Evolutionary conservation across 2,329 filamentous ascomycete genomes (phyloP), one percentile per base, ranked within the genome.

Genomic region (Botryotinia calthae): DNA sequence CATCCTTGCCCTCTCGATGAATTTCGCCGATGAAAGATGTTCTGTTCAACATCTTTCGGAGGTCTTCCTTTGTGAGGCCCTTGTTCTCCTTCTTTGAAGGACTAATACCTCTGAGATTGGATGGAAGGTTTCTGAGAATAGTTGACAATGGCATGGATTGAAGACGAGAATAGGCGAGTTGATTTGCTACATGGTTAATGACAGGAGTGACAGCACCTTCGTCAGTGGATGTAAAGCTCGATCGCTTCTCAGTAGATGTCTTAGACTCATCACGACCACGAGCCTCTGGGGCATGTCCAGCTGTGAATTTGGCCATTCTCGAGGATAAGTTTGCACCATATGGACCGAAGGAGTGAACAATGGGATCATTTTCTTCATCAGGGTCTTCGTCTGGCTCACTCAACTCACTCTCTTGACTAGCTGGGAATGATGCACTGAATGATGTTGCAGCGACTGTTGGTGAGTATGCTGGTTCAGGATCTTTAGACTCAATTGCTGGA

Each of bases 321-420:
- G 89, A 89, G n/a, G 95, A 89, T 54, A 97, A 86, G 80, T 97
- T 93, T 71, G 93, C 92, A 59, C 94, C 94, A 79, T 93, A 97
- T 0, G 94, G 94, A 25, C 94, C 95, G 77, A 98, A 98, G 0
- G 95, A 97, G 82, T 96, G 93, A 28, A 98, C 86, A 71, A 97
- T 90, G 4, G 95, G 95, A 77, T 98, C 96, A 76, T 98, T 98
- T 82, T 98, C 95, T 84, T 98, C 95, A 78, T 95, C 92, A 0
- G 93, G 91, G 75, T 97, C 90, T 68, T 93, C 88, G 20, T 83
- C 84, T 40, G 82, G 82, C 44, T 87, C 86, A 75, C 86, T 88
- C 40, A 87, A 82, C 69, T 89, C 88, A 79, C 87, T 90, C 12
- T 85, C 86, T 65, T 78, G 77, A 72, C 77, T 79, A 25, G 75